A percentile compares a stretch with the other conserved stretches of the same genome.
These are phyloP conservation scores for Kluyveromyces nonfermentans DNA, from an alignment of 805 yeast genomes.

Conservation along the genomic window DNA sequence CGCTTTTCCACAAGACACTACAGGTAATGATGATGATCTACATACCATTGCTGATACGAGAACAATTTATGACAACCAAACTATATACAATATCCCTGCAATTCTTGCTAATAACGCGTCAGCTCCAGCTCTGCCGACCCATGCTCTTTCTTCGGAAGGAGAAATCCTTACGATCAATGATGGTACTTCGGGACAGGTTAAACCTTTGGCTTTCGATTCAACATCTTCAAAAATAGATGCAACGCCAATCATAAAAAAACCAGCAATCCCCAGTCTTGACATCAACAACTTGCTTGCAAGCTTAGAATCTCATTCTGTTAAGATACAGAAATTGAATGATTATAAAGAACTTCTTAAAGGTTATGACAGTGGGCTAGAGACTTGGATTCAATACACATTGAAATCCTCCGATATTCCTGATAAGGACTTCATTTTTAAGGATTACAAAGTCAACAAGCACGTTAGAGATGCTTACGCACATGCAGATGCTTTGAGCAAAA, in stretches of 20 bases:
- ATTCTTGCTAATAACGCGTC: slow-evolving; percentile 18
- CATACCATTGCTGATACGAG: slow-evolving; percentile 28
- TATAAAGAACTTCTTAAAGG: slow-evolving; percentile 32
- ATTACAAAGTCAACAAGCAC: slow-evolving; percentile 38
- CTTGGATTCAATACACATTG: slow-evolving; percentile 39
- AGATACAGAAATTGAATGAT: slow-evolving; percentile 18
- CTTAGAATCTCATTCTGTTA: slow-evolving; percentile 14
- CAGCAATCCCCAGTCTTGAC: slow-evolving; percentile 35
- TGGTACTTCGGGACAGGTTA: slow-evolving; percentile 4
- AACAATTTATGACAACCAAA: slow-evolving; percentile 29
- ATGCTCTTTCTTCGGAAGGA: neutral
- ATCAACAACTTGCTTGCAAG: slow-evolving; percentile 32
- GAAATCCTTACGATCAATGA: slow-evolving; percentile 4
- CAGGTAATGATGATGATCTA: slow-evolving; percentile 18
- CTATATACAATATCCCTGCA: slow-evolving; percentile 30
- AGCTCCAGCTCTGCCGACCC: slow-evolving; percentile 27
- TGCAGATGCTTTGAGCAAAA: slow-evolving; percentile 37
- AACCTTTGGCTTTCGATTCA: slow-evolving; percentile 2
- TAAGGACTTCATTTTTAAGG: slow-evolving; percentile 23
- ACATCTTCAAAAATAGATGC: slow-evolving; percentile 15
- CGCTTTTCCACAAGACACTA: slow-evolving; percentile 26
- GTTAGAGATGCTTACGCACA: slow-evolving; percentile 60
- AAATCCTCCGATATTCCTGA: slow-evolving; percentile 24
- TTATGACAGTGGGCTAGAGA: slow-evolving; percentile 48
- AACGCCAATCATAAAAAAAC: slow-evolving; percentile 31